phyloP scores from a whole-genome alignment of 169 alveolate species.

The Blepharisma undulans region DNA sequence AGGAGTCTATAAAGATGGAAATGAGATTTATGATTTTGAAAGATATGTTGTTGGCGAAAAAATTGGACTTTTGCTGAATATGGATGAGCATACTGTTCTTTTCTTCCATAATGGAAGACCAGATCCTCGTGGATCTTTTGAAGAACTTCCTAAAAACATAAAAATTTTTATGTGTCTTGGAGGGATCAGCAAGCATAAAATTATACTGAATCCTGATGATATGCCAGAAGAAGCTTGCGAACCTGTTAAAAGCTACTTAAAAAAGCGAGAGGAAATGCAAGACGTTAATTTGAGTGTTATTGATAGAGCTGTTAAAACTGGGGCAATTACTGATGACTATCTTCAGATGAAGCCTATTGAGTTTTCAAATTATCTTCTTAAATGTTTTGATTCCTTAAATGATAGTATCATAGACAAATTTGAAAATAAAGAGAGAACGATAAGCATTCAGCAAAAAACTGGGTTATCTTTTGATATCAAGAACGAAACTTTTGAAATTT shows the following conservation, averaged over 20 bases:
- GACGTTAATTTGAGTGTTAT: not conserved
- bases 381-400: not conserved
- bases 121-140: not conserved
- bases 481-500: too few species aligned
- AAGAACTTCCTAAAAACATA: conserved; percentile 4
- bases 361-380: not conserved
- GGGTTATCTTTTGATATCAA: too few species aligned
- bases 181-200: not conserved
- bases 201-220: not conserved
- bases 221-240: not conserved
- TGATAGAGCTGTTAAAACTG: not conserved
- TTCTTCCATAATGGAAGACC: conserved; percentile 5
- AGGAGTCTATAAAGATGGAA: not conserved
- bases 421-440: not conserved
- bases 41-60: not conserved
- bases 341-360: not conserved
- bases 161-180: not conserved
- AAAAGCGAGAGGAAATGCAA: too few species aligned
- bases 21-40: not conserved
- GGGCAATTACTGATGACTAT: not conserved
- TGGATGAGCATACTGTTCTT: conserved; percentile 16
- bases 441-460: too few species aligned
- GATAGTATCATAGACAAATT: not conserved
- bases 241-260: not conserved
- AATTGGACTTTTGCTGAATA: conserved; percentile 30